phyloP scores from a whole-genome alignment of 495 filamentous ascomycete genomes.

The Neurospora tetrasperma region DNA sequence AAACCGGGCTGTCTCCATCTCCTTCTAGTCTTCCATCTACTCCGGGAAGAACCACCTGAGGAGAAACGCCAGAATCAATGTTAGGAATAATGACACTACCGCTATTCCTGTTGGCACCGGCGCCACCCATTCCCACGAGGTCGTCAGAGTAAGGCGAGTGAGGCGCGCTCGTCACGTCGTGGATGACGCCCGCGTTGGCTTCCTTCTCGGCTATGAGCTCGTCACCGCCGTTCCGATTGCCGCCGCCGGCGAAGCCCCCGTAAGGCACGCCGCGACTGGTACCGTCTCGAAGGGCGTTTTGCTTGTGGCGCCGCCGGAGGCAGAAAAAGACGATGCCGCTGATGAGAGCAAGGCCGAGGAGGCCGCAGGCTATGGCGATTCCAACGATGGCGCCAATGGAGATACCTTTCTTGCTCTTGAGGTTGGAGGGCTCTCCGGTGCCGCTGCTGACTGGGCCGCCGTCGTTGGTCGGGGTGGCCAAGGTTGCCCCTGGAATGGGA shows the following conservation, averaged over 20 bases:
- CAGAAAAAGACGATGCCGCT: conserved; percentile 25
- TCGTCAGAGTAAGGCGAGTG: conserved; percentile 31
- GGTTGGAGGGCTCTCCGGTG: not conserved
- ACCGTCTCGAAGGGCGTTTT: not conserved
- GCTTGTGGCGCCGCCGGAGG: conserved; percentile 21
- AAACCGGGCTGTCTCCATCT: not conserved
- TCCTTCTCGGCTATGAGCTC: conserved; percentile 36
- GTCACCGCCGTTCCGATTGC: conserved; percentile 15
- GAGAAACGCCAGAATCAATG: not conserved
- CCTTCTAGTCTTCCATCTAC: not conserved
- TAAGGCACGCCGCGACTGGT: conserved; percentile 1
- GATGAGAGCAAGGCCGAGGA: conserved; percentile 26
- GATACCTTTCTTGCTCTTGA: conserved; percentile 12
- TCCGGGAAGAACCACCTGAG: not conserved
- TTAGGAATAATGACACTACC: not conserved
- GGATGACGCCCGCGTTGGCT: conserved; percentile 14
- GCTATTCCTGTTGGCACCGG: not conserved
- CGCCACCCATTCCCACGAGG: not conserved
- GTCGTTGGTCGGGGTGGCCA: not conserved
- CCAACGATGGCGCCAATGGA: conserved; percentile 29
- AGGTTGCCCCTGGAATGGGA: not conserved
- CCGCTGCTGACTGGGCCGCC: not conserved
- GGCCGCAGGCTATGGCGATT: conserved; percentile 29
- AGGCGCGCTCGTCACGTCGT: conserved; percentile 18
- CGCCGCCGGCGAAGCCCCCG: conserved; percentile 10